A percentile compares a stretch with the other conserved stretches of the same genome.
These are phyloP conservation scores for Maudiozyma serrabonitensis DNA, from an alignment of 805 yeast genomes.

Conservation along the genomic window DNA sequence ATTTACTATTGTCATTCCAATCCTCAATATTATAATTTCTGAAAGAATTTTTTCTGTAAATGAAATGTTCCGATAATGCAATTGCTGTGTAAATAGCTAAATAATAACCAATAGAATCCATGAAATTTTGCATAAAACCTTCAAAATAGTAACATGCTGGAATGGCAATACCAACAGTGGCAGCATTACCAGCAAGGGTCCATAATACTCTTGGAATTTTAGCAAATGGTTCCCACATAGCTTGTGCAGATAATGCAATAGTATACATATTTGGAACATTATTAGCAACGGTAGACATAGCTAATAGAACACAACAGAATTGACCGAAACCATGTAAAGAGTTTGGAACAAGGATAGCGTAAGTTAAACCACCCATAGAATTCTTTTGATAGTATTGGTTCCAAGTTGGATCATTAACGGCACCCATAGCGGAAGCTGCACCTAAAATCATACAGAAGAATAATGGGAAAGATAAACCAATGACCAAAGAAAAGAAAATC, in stretches of 20 bases:
- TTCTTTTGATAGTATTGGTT: conserved; percentile 39
- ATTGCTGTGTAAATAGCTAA: conserved; percentile 75
- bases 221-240: conserved; percentile 63
- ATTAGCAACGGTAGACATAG: conserved; percentile 80
- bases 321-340: conserved; percentile 84
- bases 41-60: conserved; percentile 54
- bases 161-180: conserved; percentile 74
- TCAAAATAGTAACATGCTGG: conserved; percentile 76
- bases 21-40: conserved; percentile 51
- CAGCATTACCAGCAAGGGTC: conserved; percentile 67
- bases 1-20: conserved; percentile 44
- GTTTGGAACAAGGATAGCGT: conserved; percentile 63
- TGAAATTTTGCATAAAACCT: conserved; percentile 69
- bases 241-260: conserved; percentile 75
- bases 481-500: conserved; percentile 52
- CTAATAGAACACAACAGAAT: conserved; percentile 75
- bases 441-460: conserved; percentile 69
- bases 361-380: conserved; percentile 74
- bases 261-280: conserved; percentile 92
- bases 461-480: conserved; percentile 59
- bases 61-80: conserved; percentile 67
- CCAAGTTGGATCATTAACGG: conserved; percentile 38
- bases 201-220: conserved; percentile 73
- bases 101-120: conserved; percentile 88
- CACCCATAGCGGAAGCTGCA: conserved; percentile 77